A percentile compares a stretch with the other conserved stretches of the same genome.
Evolutionary conservation across 768 basidiomycete species (phyloP).

Genomic region (Boletus barrowsii): DNA sequence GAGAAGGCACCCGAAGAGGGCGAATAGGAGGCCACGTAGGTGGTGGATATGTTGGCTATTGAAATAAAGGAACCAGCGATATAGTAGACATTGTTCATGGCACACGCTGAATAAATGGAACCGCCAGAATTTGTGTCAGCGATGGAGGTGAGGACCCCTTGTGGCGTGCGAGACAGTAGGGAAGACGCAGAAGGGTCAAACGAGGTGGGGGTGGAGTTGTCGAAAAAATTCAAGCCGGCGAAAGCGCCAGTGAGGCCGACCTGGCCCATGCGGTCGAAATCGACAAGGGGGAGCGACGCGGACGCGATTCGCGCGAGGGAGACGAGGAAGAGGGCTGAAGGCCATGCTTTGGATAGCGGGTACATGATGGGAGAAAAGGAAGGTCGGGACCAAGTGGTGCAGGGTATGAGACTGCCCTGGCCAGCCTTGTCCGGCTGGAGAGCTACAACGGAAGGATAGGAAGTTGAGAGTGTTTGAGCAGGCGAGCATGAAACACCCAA

Average conservation of each 20-base stretch:
- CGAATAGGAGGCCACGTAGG: constrained; percentile 77
- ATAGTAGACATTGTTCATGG: constrained; percentile 66
- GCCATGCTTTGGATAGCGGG: constrained; percentile 15
- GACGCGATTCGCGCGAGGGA: constrained; percentile 15
- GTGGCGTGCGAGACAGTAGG: constrained; percentile 58
- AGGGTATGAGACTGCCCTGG: constrained; percentile 11
- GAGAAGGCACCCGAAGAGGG: constrained; percentile 55
- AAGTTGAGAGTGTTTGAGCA: background rate
- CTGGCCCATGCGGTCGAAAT: constrained; percentile 83
- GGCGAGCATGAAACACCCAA: constrained; percentile 12
- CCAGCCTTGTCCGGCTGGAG: background rate
- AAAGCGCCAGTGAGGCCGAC: constrained; percentile 89
- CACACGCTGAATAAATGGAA: constrained; percentile 69
- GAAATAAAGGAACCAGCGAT: constrained; percentile 82
- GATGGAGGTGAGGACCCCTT: constrained; percentile 66
- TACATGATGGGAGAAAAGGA: constrained; percentile 12
- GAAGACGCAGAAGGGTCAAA: constrained; percentile 74
- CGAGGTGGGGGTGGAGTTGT: constrained; percentile 49
- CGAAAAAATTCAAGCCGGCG: constrained; percentile 77
- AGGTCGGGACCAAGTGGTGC: background rate
- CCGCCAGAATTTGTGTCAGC: constrained; percentile 83
- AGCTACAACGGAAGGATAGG: background rate
- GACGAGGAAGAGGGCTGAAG: constrained; percentile 23
- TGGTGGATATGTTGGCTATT: constrained; percentile 53
- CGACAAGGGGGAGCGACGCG: constrained; percentile 54